Evolutionary conservation across 805 yeast genomes (phyloP).

Genomic region (Wickerhamiella cacticola): DNA sequence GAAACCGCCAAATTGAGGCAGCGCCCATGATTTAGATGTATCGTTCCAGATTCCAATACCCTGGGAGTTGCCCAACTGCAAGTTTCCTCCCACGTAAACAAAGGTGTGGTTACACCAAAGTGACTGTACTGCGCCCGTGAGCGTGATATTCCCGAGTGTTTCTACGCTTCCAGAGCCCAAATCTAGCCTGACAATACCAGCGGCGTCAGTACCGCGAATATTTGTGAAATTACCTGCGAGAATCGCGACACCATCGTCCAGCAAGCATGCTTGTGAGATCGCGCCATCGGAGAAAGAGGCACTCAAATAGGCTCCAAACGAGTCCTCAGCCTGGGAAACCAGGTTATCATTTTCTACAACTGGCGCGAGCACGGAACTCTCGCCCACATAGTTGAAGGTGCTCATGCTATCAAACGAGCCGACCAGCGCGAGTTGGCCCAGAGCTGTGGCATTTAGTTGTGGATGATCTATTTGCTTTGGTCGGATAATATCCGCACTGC

Average conservation of each 20-base stretch:
- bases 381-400: slow-evolving; percentile 29
- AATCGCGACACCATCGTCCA: slow-evolving; percentile 16
- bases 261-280: slow-evolving; percentile 16
- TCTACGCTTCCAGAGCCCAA: slow-evolving; percentile 13
- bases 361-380: slow-evolving; percentile 24
- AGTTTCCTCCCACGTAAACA: slow-evolving; percentile 73
- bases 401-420: slow-evolving; percentile 34
- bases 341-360: slow-evolving; percentile 18
- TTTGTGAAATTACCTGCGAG: slow-evolving; percentile 20
- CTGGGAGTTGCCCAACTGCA: slow-evolving; percentile 40
- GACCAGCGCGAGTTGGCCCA: slow-evolving; percentile 27
- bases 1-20: slow-evolving; percentile 69
- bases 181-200: slow-evolving; percentile 15
- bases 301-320: slow-evolving; percentile 16
- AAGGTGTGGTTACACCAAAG: slow-evolving; percentile 40
- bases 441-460: slow-evolving; percentile 16
- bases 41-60: slow-evolving; percentile 58
- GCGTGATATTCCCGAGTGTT: slow-evolving; percentile 11
- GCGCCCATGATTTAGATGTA: slow-evolving; percentile 31
- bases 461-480: slow-evolving; percentile 21
- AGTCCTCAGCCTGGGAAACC: slow-evolving; percentile 12
- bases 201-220: slow-evolving; percentile 12
- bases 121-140: slow-evolving; percentile 27
- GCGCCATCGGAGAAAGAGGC: slow-evolving; percentile 21
- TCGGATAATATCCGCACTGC: neutral